Evolutionary conservation across 306 rosid species (phyloP), one percentile per base, ranked within the genome.

Genomic region (Styphnolobium japonicum): DNA sequence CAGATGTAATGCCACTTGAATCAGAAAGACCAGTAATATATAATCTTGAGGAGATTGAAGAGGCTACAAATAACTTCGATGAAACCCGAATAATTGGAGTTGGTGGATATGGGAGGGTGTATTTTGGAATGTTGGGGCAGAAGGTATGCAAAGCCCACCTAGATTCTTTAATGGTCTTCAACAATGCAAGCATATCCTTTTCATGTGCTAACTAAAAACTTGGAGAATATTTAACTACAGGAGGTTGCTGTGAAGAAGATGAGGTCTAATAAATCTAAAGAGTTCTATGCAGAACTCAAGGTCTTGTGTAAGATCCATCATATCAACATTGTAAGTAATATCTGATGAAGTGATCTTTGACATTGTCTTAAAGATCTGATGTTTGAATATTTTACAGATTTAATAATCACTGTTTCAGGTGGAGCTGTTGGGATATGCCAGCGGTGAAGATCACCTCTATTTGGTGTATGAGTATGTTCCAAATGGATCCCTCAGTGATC

Each of bases 201-300:
- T 34, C 40, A 14, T 9, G 21, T 65, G 49, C 73, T 46, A 12
- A 67, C 42, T 52, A 55, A 39, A 22, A 73, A 15, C 40, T 29
- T 56, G 6, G 52, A 73, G 15, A 66, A 31, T 73, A 68, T 86
- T 81, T 80, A 43, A 77, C 75, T 80, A 71, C 90, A 93, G 94
- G 96, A 90, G 76, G 86, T 88, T 76, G 96, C 96, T 22, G 78
- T 90, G 79, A 93, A 90, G 86, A 86, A 86, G 81, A 93, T 90
- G 96, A 86, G 71, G 81, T 90, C 94, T 11, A 90, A 76, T 60
- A 88, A 85, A 80, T 83, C 94, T 52, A 85, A 81, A 82, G 97
- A 93, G 73, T 93, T 93, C 86, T 89, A 80, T 80, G 92, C 96
- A 52, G 97, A 92, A 84, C 80, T 93, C 29, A 90, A 88, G 80